Base-by-base conservation (phyloP, 2,329 filamentous ascomycete genomes). In the Xylariaceae sp. region DNA sequence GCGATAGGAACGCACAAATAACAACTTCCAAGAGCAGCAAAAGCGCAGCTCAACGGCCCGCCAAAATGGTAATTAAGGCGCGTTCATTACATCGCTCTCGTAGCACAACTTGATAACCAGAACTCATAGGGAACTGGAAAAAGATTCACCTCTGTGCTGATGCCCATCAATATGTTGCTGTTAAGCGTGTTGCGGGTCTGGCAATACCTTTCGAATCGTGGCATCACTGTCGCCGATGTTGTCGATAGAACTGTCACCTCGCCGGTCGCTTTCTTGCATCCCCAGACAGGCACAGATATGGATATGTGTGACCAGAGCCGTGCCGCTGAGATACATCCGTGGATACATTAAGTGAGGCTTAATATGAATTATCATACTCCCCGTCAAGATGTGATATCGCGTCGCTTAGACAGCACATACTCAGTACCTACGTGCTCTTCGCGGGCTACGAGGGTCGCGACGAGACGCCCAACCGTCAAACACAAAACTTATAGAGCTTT, bases 401-500 rank as follows among this genome's bases (percentile, higher is more conserved):
- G 34, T 18, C 14, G 36, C 12, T 31, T 36, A 50, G 47, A 46
- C 41, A 51, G 18, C 31, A 34, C n/a, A 47, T 17, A 18, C 46
- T 51, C 13, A 18, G 48, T 36, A 41, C 31, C 13, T 51, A 13
- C 41, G 13, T n/a, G 13, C 13, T 43, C 12, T 43, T 43, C 18
- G 13, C 41, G 18, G 41, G 41, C 17, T 43, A 13, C 13, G 41
- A 43, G 16, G 41, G 41, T 13, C 16, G 13, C 41, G 18, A 43
- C 12, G 16, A 38, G 16, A 38, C 13, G 39, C 22, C 50, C 13
- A 44, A 54, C 22, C 28, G 31, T 33, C 50, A 47, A 7, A 45
- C 48, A 22, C 54, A 51, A 14, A 49, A 41, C 19, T 57, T 53
- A 4, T 13, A 53, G 36, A 50, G 45, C 10, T 47, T 53, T n/a